Conservation (phyloP, 495 filamentous ascomycete species). For the Aspergillus asperescens region DNA sequence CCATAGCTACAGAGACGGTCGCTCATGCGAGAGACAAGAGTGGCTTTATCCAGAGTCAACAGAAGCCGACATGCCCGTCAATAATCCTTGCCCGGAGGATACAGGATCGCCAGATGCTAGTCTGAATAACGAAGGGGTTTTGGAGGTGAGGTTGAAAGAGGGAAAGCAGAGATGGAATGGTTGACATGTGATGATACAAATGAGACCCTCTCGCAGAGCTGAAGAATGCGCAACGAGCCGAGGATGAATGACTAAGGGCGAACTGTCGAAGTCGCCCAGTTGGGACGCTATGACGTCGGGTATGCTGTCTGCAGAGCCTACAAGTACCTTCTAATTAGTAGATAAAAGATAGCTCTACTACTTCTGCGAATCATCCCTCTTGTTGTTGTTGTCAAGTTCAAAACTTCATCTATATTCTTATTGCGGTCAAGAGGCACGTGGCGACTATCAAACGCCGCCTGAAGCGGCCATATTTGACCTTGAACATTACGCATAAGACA, state of each 20-base stretch:
- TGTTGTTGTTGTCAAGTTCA: too few species aligned
- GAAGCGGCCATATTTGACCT: too few species aligned
- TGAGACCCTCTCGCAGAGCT: background rate
- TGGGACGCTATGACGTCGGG: too few species aligned
- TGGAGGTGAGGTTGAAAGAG: background rate
- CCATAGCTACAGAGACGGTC: constrained; percentile 49
- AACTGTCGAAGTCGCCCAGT: constrained; percentile 15
- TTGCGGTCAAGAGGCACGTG: too few species aligned
- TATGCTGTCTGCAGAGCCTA: too few species aligned
- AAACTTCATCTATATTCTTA: too few species aligned
- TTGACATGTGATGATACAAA: constrained; percentile 17
- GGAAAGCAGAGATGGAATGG: background rate
- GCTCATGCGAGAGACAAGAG: constrained; percentile 16
- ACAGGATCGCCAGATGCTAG: background rate
- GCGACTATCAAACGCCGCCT: too few species aligned
- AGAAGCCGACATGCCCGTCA: constrained; percentile 28
- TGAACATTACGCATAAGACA: too few species aligned
- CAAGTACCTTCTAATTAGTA: too few species aligned
- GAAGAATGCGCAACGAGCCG: constrained; percentile 5
- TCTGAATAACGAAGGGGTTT: too few species aligned
- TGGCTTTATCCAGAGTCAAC: constrained; percentile 27
- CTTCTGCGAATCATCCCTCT: too few species aligned
- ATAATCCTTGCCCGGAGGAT: background rate
- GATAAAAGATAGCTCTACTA: too few species aligned
- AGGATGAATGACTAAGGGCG: constrained; percentile 13